Evolutionary conservation across 371 early-diverging fungal species (phyloP).

Genomic region (Amoeboradix gromovi): DNA sequence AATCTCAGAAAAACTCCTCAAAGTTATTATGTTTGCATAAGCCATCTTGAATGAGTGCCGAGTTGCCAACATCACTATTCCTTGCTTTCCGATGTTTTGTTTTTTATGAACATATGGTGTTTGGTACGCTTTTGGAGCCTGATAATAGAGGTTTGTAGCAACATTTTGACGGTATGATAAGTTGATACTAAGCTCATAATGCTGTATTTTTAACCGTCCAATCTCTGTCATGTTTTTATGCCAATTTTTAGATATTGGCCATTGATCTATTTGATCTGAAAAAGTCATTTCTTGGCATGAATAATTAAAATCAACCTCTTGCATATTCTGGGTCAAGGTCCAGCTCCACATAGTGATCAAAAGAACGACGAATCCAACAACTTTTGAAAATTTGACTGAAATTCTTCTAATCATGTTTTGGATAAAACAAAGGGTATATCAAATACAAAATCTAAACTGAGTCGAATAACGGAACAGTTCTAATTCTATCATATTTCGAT

Average conservation of each 20-base stretch:
- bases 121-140: neutral
- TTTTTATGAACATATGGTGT: neutral
- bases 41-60: neutral
- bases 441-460: too few relatives aligned
- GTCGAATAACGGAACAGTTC: too few relatives aligned
- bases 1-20: neutral
- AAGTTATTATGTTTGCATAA: neutral
- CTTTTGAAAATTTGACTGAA: neutral
- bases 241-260: neutral
- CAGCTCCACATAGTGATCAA: neutral
- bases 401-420: too few relatives aligned
- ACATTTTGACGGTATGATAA: neutral
- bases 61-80: neutral
- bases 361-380: neutral
- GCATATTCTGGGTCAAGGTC: neutral
- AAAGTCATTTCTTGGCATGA: neutral
- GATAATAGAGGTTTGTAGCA: neutral
- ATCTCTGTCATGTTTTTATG: neutral
- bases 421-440: too few relatives aligned
- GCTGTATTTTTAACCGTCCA: neutral
- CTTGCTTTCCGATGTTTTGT: neutral
- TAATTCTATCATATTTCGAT: too few relatives aligned
- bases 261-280: neutral
- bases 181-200: neutral
- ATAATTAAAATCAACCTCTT: neutral